Percentiles rank a stretch among this genome's conserved stretches.
Evolutionary conservation across 345 rosid species (phyloP).

Genomic region (Garcia nutans): DNA sequence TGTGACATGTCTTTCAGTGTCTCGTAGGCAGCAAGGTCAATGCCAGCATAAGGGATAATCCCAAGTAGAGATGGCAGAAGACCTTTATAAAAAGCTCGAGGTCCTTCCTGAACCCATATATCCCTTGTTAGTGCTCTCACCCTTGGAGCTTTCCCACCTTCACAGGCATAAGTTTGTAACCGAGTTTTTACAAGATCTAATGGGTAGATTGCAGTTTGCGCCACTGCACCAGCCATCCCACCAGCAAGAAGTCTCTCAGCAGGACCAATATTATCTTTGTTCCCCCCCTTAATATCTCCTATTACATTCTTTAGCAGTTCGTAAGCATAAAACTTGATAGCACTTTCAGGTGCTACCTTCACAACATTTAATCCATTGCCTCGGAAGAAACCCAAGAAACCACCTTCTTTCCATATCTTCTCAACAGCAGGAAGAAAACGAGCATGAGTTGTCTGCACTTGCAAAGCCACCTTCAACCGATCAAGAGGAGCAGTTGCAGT

Average conservation of each 20-base stretch:
- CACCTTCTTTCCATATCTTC: slow-evolving; percentile 63
- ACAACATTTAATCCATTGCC: slow-evolving; percentile 83
- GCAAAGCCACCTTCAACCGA: slow-evolving; percentile 77
- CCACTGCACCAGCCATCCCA: slow-evolving; percentile 92
- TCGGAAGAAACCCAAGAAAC: slow-evolving; percentile 62
- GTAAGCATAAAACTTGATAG: slow-evolving; percentile 74
- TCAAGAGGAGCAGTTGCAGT: slow-evolving; percentile 91
- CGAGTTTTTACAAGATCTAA: slow-evolving; percentile 94
- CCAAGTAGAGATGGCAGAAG: slow-evolving; percentile 86
- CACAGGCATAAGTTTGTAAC: slow-evolving; percentile 66
- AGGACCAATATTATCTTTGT: slow-evolving; percentile 56
- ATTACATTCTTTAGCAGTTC: slow-evolving; percentile 68
- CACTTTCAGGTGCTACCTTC: slow-evolving; percentile 95
- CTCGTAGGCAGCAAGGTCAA: slow-evolving; percentile 93
- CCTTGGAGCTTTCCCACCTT: slow-evolving; percentile 61
- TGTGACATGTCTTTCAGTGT: slow-evolving; percentile 77
- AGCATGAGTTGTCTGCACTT: slow-evolving; percentile 70
- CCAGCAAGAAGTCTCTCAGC: slow-evolving; percentile 71
- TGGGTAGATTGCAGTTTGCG: slow-evolving; percentile 84
- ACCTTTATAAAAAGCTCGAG: slow-evolving; percentile 83
- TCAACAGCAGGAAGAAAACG: slow-evolving; percentile 59
- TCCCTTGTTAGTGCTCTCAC: slow-evolving; percentile 58
- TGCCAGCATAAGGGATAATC: slow-evolving; percentile 92
- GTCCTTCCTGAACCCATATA: slow-evolving; percentile 81
- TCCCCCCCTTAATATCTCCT: slow-evolving; percentile 48